phyloP scores from a whole-genome alignment of 2,329 filamentous ascomycete genomes.

The Cladosporium sp. region DNA sequence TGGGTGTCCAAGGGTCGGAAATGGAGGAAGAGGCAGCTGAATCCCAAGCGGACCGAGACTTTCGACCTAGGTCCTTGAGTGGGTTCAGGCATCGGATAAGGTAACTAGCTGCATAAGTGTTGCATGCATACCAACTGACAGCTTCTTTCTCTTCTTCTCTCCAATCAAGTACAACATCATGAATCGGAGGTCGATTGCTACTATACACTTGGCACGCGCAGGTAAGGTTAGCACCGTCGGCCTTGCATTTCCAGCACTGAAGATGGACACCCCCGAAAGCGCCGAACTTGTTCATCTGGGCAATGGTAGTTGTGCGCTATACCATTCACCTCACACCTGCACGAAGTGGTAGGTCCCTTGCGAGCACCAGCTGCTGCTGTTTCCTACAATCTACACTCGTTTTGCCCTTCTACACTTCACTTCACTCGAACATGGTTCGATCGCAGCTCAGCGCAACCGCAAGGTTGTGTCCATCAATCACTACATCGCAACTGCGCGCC shows the following conservation, averaged over 20 bases:
- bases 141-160: neutral
- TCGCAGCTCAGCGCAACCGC: slow-evolving; percentile 1
- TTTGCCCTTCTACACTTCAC: no score
- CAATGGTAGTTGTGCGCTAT: neutral
- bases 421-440: neutral
- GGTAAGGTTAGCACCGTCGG: neutral
- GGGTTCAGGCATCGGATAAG: neutral
- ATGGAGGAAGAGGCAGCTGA: neutral
- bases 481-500: neutral
- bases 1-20: neutral
- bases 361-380: neutral
- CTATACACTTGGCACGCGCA: neutral
- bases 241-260: neutral
- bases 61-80: neutral
- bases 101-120: neutral
- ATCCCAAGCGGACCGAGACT: neutral
- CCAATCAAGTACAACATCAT: neutral
- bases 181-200: neutral
- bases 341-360: neutral
- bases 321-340: neutral
- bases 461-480: neutral
- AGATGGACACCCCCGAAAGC: neutral
- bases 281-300: neutral
- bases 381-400: neutral
- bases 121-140: neutral